These are phyloP conservation scores for Zygosaccharomyces sapae DNA, from an alignment of 1,139 yeast species.

Conservation along the genomic window DNA sequence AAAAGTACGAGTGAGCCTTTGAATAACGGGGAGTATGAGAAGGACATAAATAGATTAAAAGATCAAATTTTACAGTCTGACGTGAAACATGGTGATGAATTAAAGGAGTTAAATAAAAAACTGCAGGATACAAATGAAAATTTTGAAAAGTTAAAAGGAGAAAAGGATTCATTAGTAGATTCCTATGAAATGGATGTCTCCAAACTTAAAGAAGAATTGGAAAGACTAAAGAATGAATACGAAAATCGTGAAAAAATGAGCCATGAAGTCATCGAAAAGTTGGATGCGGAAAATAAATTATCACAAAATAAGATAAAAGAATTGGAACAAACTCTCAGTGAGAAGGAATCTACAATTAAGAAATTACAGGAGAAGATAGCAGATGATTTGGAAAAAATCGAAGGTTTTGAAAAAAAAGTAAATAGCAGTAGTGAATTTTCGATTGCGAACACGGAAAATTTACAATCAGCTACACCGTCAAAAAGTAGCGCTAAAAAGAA, in stretches of 20 bases:
- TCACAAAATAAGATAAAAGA: constrained; percentile 1
- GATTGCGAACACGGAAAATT: constrained; percentile 1
- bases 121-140: not conserved
- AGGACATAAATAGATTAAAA: constrained; percentile 2
- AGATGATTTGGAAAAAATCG: constrained; percentile 5
- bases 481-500: constrained; percentile 19
- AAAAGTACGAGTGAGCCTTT: constrained; percentile 16
- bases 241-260: constrained; percentile 6
- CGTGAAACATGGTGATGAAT: constrained; percentile 12
- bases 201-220: constrained; percentile 3
- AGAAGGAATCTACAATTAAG: constrained; percentile 4
- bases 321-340: not conserved
- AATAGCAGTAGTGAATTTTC: not conserved
- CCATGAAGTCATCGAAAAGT: not conserved
- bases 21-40: constrained; percentile 11
- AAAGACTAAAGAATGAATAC: constrained; percentile 7
- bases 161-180: not conserved
- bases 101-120: constrained; percentile 15
- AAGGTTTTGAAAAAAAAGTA: constrained; percentile 5
- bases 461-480: constrained; percentile 6
- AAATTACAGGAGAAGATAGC: constrained; percentile 8
- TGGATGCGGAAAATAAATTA: constrained; percentile 11
- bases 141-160: constrained; percentile 8
- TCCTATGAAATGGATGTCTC: not conserved
- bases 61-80: not conserved